Percentiles rank a stretch among this genome's conserved stretches.
Conservation (phyloP, 2,329 filamentous ascomycete species). For the Epichloe bromicola region DNA sequence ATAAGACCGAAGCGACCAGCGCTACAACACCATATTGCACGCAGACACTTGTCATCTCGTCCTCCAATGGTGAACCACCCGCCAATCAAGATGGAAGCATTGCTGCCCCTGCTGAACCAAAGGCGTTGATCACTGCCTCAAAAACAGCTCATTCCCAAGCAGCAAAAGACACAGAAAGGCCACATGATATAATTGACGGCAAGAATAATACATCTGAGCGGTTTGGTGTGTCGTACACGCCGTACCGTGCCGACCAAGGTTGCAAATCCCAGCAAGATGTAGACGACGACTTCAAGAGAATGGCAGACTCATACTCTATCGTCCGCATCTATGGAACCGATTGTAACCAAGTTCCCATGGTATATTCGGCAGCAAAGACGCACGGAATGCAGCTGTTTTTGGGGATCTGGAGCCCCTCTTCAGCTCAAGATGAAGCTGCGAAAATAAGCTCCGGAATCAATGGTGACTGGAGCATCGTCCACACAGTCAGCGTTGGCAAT, state of each 20-base stretch:
- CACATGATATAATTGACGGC: neutral
- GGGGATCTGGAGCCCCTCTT: slow-evolving; percentile 54
- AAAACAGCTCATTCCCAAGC: neutral
- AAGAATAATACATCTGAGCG: slow-evolving; percentile 10
- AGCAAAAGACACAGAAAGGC: neutral
- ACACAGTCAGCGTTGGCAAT: slow-evolving; percentile 68
- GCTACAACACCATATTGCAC: slow-evolving; percentile 2
- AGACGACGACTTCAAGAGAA: slow-evolving; percentile 46
- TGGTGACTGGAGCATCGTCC: slow-evolving; percentile 54
- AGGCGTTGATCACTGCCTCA: neutral
- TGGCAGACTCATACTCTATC: slow-evolving; percentile 41
- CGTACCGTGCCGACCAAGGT: slow-evolving; percentile 34
- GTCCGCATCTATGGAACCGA: slow-evolving; percentile 72
- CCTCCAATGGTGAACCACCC: neutral
- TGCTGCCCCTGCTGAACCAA: neutral
- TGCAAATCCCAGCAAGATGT: slow-evolving; percentile 59
- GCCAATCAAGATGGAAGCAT: neutral
- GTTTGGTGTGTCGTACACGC: slow-evolving; percentile 35
- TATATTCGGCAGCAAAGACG: slow-evolving; percentile 49
- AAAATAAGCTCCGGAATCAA: slow-evolving; percentile 45
- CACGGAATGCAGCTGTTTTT: slow-evolving; percentile 59
- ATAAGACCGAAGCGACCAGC: neutral
- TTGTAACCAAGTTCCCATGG: slow-evolving; percentile 56
- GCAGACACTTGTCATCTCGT: slow-evolving; percentile 1
- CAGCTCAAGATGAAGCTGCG: slow-evolving; percentile 42